Conservation (phyloP, 2,329 filamentous ascomycete genomes). For the Aspergillus spinulosporus region DNA sequence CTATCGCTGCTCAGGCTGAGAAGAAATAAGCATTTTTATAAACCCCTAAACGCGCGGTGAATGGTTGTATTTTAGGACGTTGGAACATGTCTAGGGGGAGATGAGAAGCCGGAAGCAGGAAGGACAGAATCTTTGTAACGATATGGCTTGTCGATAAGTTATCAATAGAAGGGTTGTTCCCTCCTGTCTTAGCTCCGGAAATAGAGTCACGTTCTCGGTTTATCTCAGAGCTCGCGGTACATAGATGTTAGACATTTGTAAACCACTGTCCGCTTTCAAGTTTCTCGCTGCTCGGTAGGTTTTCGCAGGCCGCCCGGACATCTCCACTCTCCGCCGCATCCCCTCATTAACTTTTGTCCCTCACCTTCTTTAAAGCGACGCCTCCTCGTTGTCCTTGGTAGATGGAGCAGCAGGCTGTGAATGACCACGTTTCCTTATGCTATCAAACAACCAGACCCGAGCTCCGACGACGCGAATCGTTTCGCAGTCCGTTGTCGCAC, state of each 20-base stretch:
- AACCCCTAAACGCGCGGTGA: conserved; percentile 23
- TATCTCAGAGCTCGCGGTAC: conserved; percentile 10
- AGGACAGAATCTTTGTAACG: conserved; percentile 41
- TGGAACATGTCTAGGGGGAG: conserved; percentile 14
- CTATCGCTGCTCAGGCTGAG: conserved; percentile 46
- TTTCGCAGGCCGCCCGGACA: conserved; percentile 25
- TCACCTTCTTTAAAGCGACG: conserved; percentile 6
- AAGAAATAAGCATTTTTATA: conserved; percentile 40
- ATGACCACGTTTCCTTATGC: conserved; percentile 30
- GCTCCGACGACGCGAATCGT: conserved; percentile 33
- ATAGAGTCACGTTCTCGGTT: conserved; percentile 17
- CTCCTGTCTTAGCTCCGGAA: conserved; percentile 9
- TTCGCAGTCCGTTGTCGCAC: conserved; percentile 41
- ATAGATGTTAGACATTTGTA: conserved; percentile 5
- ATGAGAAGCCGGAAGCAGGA: conserved; percentile 26
- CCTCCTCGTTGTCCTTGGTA: conserved; percentile 15
- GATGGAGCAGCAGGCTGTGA: conserved; percentile 29
- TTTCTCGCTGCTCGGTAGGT: conserved; percentile 20
- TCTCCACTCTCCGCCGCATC: conserved; percentile 19
- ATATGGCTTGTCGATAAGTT: conserved; percentile 34
- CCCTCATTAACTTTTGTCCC: conserved; percentile 19
- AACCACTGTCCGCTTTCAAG: conserved; percentile 3
- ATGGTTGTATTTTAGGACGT: conserved; percentile 23
- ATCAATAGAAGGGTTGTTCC: conserved; percentile 31
- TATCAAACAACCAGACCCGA: conserved; percentile 37